phyloP scores from a whole-genome alignment of 148 eudicot genomes.

The Rhododendron simsii region DNA sequence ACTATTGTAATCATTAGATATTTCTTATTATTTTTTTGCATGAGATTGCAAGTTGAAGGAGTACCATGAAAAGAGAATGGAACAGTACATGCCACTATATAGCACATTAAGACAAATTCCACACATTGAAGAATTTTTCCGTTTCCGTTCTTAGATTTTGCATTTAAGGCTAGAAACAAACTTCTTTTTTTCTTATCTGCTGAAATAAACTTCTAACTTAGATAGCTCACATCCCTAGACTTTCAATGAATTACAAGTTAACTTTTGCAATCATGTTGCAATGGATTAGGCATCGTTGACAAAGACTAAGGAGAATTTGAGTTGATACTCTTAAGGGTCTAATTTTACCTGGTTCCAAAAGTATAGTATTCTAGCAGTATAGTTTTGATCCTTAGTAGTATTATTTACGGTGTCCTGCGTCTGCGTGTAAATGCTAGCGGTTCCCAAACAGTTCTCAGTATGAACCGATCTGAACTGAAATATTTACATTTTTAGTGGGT shows the following conservation, averaged over 20 bases:
- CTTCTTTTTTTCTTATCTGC: background rate
- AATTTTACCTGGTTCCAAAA: background rate
- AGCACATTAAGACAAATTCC: background rate
- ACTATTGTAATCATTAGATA: background rate
- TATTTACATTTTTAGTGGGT: background rate
- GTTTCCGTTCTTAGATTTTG: background rate
- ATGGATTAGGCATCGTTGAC: background rate
- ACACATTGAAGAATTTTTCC: background rate
- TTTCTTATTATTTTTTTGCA: background rate
- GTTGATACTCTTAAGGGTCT: background rate
- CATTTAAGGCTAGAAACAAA: background rate
- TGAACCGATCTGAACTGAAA: background rate
- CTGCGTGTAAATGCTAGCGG: background rate
- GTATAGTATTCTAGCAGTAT: background rate
- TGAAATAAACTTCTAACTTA: background rate
- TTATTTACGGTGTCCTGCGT: background rate
- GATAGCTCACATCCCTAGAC: background rate
- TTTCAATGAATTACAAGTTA: background rate
- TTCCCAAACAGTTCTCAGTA: background rate
- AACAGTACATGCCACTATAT: background rate
- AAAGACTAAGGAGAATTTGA: background rate
- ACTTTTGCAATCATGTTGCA: background rate
- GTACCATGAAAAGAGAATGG: background rate
- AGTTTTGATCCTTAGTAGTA: background rate
- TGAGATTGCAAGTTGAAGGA: background rate